Percentiles rank a stretch among this genome's conserved stretches.
These are phyloP conservation scores for Pythium sp. DNA, from an alignment of 352 stramenopile genomes.

Conservation along the genomic window DNA sequence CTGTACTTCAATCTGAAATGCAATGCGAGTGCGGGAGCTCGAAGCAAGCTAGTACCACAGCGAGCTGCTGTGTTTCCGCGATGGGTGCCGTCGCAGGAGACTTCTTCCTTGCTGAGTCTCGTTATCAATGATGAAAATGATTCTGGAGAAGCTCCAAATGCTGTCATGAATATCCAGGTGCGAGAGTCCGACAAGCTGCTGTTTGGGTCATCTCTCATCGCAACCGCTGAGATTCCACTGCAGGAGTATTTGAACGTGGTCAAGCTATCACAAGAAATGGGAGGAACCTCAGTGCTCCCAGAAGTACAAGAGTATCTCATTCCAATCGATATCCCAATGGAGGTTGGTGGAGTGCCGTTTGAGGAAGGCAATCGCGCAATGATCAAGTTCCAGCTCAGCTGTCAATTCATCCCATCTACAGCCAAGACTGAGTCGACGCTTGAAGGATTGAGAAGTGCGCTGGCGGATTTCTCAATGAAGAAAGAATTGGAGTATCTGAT, in stretches of 20 bases:
- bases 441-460: constrained; percentile 15
- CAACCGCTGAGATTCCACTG: constrained; percentile 44
- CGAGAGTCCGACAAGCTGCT: constrained; percentile 67
- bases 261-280: constrained; percentile 18
- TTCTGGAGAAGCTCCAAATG: constrained; percentile 8
- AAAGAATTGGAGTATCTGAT: constrained; percentile 56
- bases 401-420: constrained; percentile 26
- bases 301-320: constrained; percentile 50
- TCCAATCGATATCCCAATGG: constrained; percentile 29
- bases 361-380: constrained; percentile 19
- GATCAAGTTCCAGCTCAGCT: constrained; percentile 55
- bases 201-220: constrained; percentile 69
- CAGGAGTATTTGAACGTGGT: constrained; percentile 43
- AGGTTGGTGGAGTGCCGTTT: not conserved
- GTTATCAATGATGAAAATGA: constrained; percentile 24
- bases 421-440: constrained; percentile 6
- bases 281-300: constrained; percentile 8
- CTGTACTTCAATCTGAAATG: constrained; percentile 41
- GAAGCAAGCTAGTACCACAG: constrained; percentile 43
- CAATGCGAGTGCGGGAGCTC: constrained; percentile 22
- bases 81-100: constrained; percentile 45
- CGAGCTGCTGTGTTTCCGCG: constrained; percentile 53
- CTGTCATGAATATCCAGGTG: constrained; percentile 54
- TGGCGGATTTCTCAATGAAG: constrained; percentile 42
- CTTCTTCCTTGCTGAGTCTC: constrained; percentile 34